These are phyloP conservation scores for Trichocladium antarcticum DNA, from an alignment of 495 filamentous ascomycete species.

Conservation along the genomic window DNA sequence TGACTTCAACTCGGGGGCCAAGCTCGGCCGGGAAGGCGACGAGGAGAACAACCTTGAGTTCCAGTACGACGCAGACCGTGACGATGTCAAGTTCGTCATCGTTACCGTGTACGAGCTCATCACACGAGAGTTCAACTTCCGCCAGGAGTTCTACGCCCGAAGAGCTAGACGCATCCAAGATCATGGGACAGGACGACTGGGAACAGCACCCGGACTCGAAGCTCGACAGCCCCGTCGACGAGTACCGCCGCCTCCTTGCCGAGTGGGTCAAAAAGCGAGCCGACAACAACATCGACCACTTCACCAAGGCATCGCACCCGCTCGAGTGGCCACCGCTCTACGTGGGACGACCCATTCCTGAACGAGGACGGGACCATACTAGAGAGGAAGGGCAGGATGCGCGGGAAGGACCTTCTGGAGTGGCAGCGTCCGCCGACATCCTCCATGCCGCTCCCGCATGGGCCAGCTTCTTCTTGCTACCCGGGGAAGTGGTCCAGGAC, in stretches of 20 bases:
- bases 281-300: not conserved
- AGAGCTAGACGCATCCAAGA: not conserved
- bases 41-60: not conserved
- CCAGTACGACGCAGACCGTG: not conserved
- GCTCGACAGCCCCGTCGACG: not conserved
- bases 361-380: not conserved
- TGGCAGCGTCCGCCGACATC: not conserved
- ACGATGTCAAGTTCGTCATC: not conserved
- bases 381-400: not conserved
- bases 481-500: not conserved
- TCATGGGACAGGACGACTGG: not conserved
- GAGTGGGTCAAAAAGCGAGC: not conserved
- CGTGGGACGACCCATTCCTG: not conserved
- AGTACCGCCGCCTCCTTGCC: not conserved
- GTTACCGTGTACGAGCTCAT: not conserved
- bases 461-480: conserved; percentile 3
- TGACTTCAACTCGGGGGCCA: not conserved
- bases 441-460: not conserved
- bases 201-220: not conserved
- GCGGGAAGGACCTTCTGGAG: not conserved
- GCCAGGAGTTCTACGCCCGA: not conserved
- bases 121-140: not conserved
- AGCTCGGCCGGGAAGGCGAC: not conserved
- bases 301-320: not conserved
- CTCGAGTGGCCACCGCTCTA: not conserved